Evolutionary conservation across 805 yeast genomes (phyloP), one percentile per base, ranked within the genome.

Genomic region (Suhomyces faveliae): DNA sequence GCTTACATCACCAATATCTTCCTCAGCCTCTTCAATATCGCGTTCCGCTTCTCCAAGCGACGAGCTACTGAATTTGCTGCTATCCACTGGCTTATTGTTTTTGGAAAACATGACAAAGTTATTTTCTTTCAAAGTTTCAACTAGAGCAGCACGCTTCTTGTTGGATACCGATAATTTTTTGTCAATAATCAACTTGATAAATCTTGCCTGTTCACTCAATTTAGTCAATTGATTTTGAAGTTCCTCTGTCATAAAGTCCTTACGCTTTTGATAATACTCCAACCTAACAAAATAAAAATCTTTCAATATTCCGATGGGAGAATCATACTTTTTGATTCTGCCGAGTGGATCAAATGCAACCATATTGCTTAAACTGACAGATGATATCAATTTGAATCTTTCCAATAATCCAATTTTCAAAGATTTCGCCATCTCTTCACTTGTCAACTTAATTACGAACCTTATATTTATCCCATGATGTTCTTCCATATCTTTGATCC

Each of bases 401-500:
- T 89, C 96, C 58, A 87, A 79, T 46, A 89, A 74, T 0, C 99
- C 99, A 20, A 85, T 79, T 44, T 75, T 74, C 51, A 77, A 71
- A 0, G 96, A 79, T 58, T 88, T 87, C 20, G 70, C 77, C 98
- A 94, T 92, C 62, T 92, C 96, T 41, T 84, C 92, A 45, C 77
- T 79, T 9, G 83, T 70, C 53, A 94, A 69, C 29, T 82, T 88
- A 23, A 94, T 80, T 22, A 88, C 81, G 60, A 94, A 94, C 51
- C 84, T 81, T 53, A 94, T 84, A 35, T 84, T 85, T 48, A 81
- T 75, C 13, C 89, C 87, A 66, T 94, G 99, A 64, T 92, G 96
- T 62, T 94, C 99, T 56, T 85, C 89, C 84, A 91, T 81, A 66
- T 92, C 97, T 56, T 89, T 91, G 51, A 92, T 89, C 96, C 97